Conservation (phyloP, 495 filamentous ascomycete genomes). For the Hyphodiscus hymeniophilus region DNA sequence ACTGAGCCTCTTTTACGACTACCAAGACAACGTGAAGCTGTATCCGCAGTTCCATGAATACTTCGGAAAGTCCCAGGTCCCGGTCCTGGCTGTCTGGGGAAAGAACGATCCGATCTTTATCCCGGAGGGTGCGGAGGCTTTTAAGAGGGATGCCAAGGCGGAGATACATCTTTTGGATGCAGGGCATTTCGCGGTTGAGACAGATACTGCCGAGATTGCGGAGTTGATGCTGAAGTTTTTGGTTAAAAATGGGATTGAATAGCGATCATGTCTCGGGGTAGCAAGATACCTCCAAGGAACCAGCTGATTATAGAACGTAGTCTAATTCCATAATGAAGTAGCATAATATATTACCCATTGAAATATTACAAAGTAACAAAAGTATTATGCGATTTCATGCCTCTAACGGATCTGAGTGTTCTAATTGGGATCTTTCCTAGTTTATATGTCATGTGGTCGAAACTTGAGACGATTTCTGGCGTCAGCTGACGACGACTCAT, state of each 20-base stretch:
- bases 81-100: slow-evolving; percentile 54
- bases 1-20: slow-evolving; percentile 48
- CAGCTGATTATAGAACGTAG: too few species aligned
- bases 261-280: too few species aligned
- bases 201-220: slow-evolving; percentile 40
- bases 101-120: slow-evolving; percentile 53
- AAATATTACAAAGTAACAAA: too few species aligned
- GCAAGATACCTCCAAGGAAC: too few species aligned
- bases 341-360: too few species aligned
- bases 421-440: too few species aligned
- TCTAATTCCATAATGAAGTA: too few species aligned
- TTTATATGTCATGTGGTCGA: too few species aligned
- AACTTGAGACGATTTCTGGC: too few species aligned
- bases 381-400: too few species aligned
- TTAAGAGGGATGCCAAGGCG: slow-evolving; percentile 43
- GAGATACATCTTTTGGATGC: slow-evolving; percentile 47
- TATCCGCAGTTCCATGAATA: slow-evolving; percentile 52
- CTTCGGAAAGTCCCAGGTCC: slow-evolving; percentile 43
- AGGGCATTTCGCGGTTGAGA: slow-evolving; percentile 57
- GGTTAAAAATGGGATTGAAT: slow-evolving; percentile 20
- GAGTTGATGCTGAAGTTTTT: slow-evolving; percentile 40
- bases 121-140: slow-evolving; percentile 50
- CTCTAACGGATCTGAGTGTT: too few species aligned
- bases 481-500: too few species aligned
- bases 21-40: slow-evolving; percentile 36